Base-by-base conservation (phyloP, 1,139 yeast genomes). In the Torulaspora pretoriensis region DNA sequence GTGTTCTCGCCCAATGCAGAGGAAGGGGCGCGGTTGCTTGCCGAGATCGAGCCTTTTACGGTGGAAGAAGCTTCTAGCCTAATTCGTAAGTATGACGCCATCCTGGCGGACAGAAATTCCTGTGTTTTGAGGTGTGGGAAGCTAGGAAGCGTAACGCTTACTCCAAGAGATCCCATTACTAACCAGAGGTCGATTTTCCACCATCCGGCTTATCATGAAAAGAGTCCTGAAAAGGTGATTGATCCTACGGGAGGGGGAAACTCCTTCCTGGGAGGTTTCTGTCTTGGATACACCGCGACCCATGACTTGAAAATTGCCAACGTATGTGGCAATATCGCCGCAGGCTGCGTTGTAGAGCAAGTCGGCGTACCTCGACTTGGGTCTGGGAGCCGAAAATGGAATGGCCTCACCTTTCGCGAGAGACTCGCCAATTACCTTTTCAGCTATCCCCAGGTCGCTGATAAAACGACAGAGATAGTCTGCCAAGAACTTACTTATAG, bases 211-310 rank as follows among this genome's bases (percentile, higher is more conserved):
- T 90, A 83, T 60, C 95, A 87, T 59, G 59, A 55, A 13, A 46
- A 53, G 0, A 56, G 59, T 12, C 65, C 64, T 36, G 69, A 64
- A 47, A 64, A 67, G 28, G 92, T 89, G 1, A 68, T 80, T 2
- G 97, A 90, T 62, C 96, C 95, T 0, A 90, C 97, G 0, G 97
- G 97, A 0, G 96, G 95, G 2, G 97, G 97, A 0, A 90, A 90
- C 61, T 73, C 94, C 0, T 89, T 83, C 63, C 78, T 92, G 47
- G 97, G 97, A 0, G 95, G 83, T 0, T 79, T 86, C 56, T 74
- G 83, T 9, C 70, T 82, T 4, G 94, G 82, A 0, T 77, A 74
- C 50, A 65, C 69, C 1, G 59, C 81, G 35, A 68, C 76, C 26
- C 70, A 74, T 0, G 77, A 83, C 59, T 69, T 84, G 69, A 58